A percentile compares a stretch with the other conserved stretches of the same genome.
These are phyloP conservation scores for Morella rubra DNA, from an alignment of 306 rosid genomes.

Conservation along the genomic window DNA sequence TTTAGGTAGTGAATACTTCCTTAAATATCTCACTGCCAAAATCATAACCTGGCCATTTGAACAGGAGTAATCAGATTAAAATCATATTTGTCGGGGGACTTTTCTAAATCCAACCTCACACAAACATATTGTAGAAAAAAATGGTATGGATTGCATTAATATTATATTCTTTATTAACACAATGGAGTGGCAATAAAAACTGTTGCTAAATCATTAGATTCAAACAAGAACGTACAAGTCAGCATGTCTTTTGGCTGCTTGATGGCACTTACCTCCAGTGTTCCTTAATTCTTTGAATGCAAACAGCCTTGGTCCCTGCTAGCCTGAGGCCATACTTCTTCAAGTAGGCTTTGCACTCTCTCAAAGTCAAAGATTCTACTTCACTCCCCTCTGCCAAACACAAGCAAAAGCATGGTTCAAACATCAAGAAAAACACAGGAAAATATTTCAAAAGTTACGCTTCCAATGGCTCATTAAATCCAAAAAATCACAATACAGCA, in stretches of 20 bases:
- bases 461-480: not conserved
- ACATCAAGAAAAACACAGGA: not conserved
- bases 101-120: not conserved
- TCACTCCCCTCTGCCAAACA: slow-evolving; percentile 40
- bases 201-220: not conserved
- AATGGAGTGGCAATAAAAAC: not conserved
- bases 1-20: not conserved
- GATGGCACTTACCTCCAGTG: slow-evolving; percentile 57
- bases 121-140: not conserved
- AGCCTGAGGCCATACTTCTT: slow-evolving; percentile 60
- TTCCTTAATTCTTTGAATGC: slow-evolving; percentile 58
- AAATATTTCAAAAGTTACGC: not conserved
- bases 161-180: not conserved
- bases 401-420: not conserved
- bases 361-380: slow-evolving; percentile 47
- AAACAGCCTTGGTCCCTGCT: slow-evolving; percentile 57
- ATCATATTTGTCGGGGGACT: not conserved
- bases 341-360: slow-evolving; percentile 67
- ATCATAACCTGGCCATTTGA: not conserved
- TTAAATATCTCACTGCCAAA: not conserved
- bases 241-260: not conserved
- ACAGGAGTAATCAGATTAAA: not conserved
- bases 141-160: not conserved
- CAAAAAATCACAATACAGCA: not conserved
- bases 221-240: not conserved